Conservation (phyloP, 805 yeast genomes). For the Saturnispora ahearnii region DNA sequence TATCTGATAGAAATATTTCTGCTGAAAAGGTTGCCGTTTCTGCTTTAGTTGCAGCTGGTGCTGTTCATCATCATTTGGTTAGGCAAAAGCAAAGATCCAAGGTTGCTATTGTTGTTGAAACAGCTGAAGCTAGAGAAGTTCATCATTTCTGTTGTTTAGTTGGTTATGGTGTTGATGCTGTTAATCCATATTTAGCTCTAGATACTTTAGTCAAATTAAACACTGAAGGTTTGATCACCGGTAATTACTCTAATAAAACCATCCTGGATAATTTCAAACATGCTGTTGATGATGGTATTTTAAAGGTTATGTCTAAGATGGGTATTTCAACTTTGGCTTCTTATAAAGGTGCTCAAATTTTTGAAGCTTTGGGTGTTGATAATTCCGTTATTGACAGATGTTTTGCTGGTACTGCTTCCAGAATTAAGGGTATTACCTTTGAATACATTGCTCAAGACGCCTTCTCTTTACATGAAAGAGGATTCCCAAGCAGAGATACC, state of each 20-base stretch:
- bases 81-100: slow-evolving; percentile 93
- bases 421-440: slow-evolving; percentile 92
- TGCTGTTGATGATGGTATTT: slow-evolving; percentile 82
- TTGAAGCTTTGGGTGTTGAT: slow-evolving; percentile 94
- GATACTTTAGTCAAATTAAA: slow-evolving; percentile 83
- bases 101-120: slow-evolving; percentile 84
- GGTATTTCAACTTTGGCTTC: slow-evolving; percentile 97
- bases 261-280: slow-evolving; percentile 72
- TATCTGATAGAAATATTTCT: slow-evolving; percentile 61
- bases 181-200: slow-evolving; percentile 88
- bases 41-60: slow-evolving; percentile 88
- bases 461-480: slow-evolving; percentile 85
- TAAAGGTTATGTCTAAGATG: slow-evolving; percentile 98
- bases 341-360: slow-evolving; percentile 98
- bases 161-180: slow-evolving; percentile 96
- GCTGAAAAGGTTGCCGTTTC: slow-evolving; percentile 69
- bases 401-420: slow-evolving; percentile 94
- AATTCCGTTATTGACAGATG: slow-evolving; percentile 92
- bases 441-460: slow-evolving; percentile 97
- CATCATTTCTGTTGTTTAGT: slow-evolving; percentile 91
- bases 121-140: slow-evolving; percentile 96
- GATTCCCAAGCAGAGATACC: slow-evolving; percentile 71
- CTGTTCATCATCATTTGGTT: slow-evolving; percentile 93
- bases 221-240: slow-evolving; percentile 61
- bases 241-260: slow-evolving; percentile 44